Evolutionary conservation across 768 basidiomycete genomes (phyloP), one percentile per base, ranked within the genome.

Genomic region (Panellus pusillus): DNA sequence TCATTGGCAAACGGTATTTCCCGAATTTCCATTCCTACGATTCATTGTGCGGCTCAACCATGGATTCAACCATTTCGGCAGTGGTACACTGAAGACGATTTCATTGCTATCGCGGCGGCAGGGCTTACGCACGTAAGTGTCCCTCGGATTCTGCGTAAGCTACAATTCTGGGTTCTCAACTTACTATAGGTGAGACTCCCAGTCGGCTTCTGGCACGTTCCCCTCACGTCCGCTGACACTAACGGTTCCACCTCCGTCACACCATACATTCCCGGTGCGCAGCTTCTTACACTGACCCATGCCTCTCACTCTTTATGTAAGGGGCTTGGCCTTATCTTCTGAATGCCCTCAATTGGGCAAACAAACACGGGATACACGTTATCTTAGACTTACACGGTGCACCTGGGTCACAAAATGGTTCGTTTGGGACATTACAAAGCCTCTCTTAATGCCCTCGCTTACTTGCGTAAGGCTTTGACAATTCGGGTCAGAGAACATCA

Each of bases 331-430:
- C 83, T 2, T 87, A 87, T 67, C 75, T 90, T 55, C 72, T 85
- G 17, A 75, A 74, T 44, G 82, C 80, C 2, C 77, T 90, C 42
- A 70, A 72, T 57, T 88, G 85, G 80, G 91, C 91, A 1, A 74
- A 74, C 37, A 71, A 76, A 20, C 72, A 87, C 62, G 74, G 74
- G 15, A 63, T 93, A 8, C 82, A 86, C 50, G 84, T 89, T 52
- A 83, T 93, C 54, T 63, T 93, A 37, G 91, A 92, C 68, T 74
- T 87, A 12, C 90, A 92, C 63, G 88, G 87, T 24, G 87, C 83
- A 5, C 84, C 87, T 0, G 86, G 82, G 44, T 74, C 72, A 18
- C 74, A 74, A 66, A 74, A 75, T 55, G 64, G 64, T 50, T 27
- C 4, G 32, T 44, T 39, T 15, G 18, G 29, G n/a, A 20, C 44